Percentiles rank a stretch among this genome's conserved stretches.
phyloP scores from a whole-genome alignment of 2,329 filamentous ascomycete species.

The Monilinia laxa region DNA sequence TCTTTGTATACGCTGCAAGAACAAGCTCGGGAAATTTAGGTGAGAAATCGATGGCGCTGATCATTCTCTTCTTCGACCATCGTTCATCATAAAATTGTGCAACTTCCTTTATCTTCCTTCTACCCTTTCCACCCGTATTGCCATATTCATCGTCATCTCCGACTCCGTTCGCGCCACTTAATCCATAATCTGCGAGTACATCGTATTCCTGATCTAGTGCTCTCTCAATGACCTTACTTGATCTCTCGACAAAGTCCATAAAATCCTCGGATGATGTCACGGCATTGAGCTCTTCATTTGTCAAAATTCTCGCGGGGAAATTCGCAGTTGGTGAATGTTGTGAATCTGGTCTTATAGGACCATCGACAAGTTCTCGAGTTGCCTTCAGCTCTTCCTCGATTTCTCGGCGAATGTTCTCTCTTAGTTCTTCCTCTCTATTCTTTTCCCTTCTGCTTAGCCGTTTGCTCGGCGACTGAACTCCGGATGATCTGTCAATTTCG shows the following conservation, averaged over 20 bases:
- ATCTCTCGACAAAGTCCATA: conserved; percentile 89
- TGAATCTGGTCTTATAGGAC: conserved; percentile 47
- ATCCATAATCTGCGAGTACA: conserved; percentile 89
- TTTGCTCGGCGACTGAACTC: conserved; percentile 64
- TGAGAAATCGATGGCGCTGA: conserved; percentile 93
- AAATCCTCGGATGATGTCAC: conserved; percentile 93
- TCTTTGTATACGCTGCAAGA: conserved; percentile 95
- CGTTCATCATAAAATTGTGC: conserved; percentile 92
- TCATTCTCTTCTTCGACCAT: conserved; percentile 97
- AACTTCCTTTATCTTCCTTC: conserved; percentile 78
- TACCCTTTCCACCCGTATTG: conserved; percentile 67
- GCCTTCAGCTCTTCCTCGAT: conserved; percentile 89
- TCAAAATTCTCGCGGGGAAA: conserved; percentile 78
- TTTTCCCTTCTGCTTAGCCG: conserved; percentile 75
- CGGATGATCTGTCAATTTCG: conserved; percentile 56
- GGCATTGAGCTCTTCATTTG: conserved; percentile 80
- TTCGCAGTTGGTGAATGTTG: conserved; percentile 50
- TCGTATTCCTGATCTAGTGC: conserved; percentile 96
- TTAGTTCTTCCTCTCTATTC: conserved; percentile 84
- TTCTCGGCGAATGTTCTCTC: conserved; percentile 79
- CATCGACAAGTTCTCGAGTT: conserved; percentile 61
- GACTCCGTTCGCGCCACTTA: conserved; percentile 68
- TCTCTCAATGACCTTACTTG: conserved; percentile 94
- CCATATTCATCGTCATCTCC: conserved; percentile 78
- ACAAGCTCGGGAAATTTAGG: conserved; percentile 92